A percentile compares a stretch with the other conserved stretches of the same genome.
These are phyloP conservation scores for Rusavskia elegans DNA, from an alignment of 495 filamentous ascomycete genomes.

Conservation along the genomic window DNA sequence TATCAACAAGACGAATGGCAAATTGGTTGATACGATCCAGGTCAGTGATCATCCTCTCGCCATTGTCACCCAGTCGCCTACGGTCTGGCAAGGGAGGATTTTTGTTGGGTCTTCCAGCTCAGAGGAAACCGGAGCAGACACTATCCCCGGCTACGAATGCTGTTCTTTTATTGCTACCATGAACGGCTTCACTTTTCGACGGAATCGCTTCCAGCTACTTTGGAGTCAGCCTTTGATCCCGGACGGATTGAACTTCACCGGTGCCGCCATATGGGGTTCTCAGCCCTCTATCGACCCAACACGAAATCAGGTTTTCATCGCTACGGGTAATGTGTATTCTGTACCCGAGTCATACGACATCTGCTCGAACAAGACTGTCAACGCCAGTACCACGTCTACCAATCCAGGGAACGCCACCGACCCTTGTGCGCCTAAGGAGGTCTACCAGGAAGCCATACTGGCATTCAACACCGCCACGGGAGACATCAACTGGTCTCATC, in stretches of 20 bases:
- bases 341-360: slow-evolving; percentile 8
- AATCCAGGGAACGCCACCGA: neutral
- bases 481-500: slow-evolving; percentile 17
- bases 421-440: slow-evolving; percentile 12
- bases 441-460: slow-evolving; percentile 21
- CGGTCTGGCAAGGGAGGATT: slow-evolving; percentile 15
- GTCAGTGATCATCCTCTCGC: slow-evolving; percentile 19
- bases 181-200: slow-evolving; percentile 13
- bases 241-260: slow-evolving; percentile 16
- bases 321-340: slow-evolving; percentile 21
- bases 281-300: slow-evolving; percentile 23
- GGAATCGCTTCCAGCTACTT: slow-evolving; percentile 11
- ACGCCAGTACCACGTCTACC: neutral
- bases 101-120: slow-evolving; percentile 20
- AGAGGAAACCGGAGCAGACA: slow-evolving; percentile 13
- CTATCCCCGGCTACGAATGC: slow-evolving; percentile 16
- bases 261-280: slow-evolving; percentile 22
- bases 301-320: slow-evolving; percentile 22
- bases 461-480: slow-evolving; percentile 19
- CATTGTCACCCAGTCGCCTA: slow-evolving; percentile 16
- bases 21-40: slow-evolving; percentile 12
- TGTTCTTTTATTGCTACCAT: slow-evolving; percentile 23
- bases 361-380: slow-evolving; percentile 11
- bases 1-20: slow-evolving; percentile 14
- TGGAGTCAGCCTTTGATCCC: slow-evolving; percentile 19